A percentile compares a stretch with the other conserved stretches of the same genome.
These are phyloP conservation scores for Phytophthora uliginosa DNA, from an alignment of 352 stramenopile species.

Conservation along the genomic window DNA sequence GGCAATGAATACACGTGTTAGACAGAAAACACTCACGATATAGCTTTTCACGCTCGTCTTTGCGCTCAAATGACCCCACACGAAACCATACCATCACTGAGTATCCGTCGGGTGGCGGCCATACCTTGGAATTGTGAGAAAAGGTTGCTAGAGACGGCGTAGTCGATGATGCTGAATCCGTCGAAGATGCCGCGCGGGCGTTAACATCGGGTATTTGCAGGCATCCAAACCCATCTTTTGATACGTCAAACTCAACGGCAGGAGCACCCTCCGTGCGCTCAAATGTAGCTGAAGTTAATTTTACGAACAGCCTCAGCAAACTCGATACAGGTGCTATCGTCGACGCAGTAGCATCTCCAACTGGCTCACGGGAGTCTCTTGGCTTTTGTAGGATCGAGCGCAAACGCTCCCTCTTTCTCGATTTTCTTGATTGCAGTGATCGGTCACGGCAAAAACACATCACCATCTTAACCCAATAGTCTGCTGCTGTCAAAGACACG, in stretches of 20 bases:
- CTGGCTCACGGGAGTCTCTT: neutral
- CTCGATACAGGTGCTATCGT: constrained; percentile 8
- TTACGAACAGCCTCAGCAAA: constrained; percentile 32
- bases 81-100: constrained; percentile 75
- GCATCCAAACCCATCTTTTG: constrained; percentile 69
- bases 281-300: constrained; percentile 35
- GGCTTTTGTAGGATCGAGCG: neutral
- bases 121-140: constrained; percentile 57
- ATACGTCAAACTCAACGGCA: constrained; percentile 59
- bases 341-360: neutral
- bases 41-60: constrained; percentile 68
- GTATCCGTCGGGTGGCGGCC: constrained; percentile 75
- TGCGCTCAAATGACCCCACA: constrained; percentile 62
- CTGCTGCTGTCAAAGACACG: constrained; percentile 28
- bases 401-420: neutral
- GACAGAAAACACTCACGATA: constrained; percentile 70
- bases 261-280: constrained; percentile 25
- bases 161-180: constrained; percentile 19
- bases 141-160: constrained; percentile 42
- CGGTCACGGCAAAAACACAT: constrained; percentile 25
- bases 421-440: constrained; percentile 10
- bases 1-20: constrained; percentile 71
- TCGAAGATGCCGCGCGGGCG: constrained; percentile 26
- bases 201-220: constrained; percentile 76
- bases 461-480: constrained; percentile 41